These are phyloP conservation scores for Starmerella floris DNA, from an alignment of 805 yeast species.

Conservation along the genomic window DNA sequence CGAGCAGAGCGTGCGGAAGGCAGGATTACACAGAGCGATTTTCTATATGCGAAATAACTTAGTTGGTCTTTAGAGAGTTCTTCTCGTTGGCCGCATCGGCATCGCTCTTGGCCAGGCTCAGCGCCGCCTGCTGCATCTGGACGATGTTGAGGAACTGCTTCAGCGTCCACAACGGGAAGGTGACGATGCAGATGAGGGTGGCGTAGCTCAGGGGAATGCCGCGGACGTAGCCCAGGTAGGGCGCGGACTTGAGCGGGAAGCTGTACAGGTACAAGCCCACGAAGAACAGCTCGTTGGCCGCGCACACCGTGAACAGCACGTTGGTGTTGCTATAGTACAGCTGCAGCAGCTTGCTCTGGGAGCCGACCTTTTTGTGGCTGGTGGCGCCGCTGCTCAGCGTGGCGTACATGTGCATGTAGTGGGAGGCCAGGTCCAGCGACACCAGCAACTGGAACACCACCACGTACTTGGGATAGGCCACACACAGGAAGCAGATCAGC, in stretches of 20 bases:
- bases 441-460: conserved; percentile 70
- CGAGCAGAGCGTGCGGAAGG: no score
- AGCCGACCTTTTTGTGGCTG: conserved; percentile 72
- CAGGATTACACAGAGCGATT: no score
- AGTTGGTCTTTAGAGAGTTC: neutral
- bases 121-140: conserved; percentile 77
- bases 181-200: conserved; percentile 41
- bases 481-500: conserved; percentile 73
- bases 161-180: conserved; percentile 78
- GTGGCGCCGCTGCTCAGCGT: conserved; percentile 64
- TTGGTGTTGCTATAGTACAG: conserved; percentile 76
- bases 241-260: conserved; percentile 38
- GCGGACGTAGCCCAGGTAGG: conserved; percentile 27
- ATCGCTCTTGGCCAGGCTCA: conserved; percentile 65
- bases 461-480: conserved; percentile 58
- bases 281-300: conserved; percentile 84
- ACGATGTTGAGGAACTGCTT: conserved; percentile 83
- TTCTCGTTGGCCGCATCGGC: conserved; percentile 37
- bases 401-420: conserved; percentile 98
- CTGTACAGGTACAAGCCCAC: conserved; percentile 73
- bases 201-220: conserved; percentile 41
- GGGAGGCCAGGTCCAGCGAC: conserved; percentile 72
- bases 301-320: conserved; percentile 79
- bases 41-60: neutral
- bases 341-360: conserved; percentile 58